phyloP scores from a whole-genome alignment of 148 eudicot genomes.

The Simmondsia chinensis region DNA sequence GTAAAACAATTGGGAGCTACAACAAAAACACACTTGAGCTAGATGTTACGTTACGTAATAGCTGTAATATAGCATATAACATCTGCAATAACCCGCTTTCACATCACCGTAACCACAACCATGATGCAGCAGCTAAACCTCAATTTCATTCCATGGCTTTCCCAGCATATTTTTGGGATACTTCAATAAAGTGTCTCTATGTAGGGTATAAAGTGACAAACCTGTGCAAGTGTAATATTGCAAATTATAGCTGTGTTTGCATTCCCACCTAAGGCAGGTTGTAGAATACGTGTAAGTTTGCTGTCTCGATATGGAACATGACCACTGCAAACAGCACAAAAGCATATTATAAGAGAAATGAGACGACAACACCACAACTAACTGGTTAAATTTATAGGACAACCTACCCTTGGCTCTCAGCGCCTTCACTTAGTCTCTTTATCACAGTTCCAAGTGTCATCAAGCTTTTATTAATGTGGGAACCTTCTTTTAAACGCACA shows the following conservation, averaged over 20 bases:
- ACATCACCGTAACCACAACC: no score
- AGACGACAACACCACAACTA: background rate
- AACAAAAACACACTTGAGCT: no score
- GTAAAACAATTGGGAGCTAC: no score
- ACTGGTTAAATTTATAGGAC: constrained; percentile 1
- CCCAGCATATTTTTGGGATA: no score
- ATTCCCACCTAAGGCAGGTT: constrained; percentile 97
- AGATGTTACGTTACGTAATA: no score
- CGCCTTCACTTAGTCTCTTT: constrained; percentile 95
- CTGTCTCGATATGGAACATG: constrained; percentile 99
- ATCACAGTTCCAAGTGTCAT: constrained; percentile 98
- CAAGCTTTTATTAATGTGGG: constrained; percentile 95
- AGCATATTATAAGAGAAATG: background rate
- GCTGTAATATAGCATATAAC: no score
- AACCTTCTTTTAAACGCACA: constrained; percentile 95
- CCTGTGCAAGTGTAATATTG: constrained; percentile 97
- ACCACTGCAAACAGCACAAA: constrained; percentile 42
- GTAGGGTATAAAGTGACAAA: no score
- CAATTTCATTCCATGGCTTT: no score
- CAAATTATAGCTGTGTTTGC: constrained; percentile 96
- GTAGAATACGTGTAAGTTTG: constrained; percentile 92
- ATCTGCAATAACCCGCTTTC: no score
- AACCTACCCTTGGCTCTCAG: constrained; percentile 94
- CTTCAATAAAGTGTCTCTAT: constrained; percentile 7
- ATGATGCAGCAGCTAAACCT: no score